Evolutionary conservation across 208 protist species (phyloP).

Genomic region (Acanthamoeba healyi): DNA sequence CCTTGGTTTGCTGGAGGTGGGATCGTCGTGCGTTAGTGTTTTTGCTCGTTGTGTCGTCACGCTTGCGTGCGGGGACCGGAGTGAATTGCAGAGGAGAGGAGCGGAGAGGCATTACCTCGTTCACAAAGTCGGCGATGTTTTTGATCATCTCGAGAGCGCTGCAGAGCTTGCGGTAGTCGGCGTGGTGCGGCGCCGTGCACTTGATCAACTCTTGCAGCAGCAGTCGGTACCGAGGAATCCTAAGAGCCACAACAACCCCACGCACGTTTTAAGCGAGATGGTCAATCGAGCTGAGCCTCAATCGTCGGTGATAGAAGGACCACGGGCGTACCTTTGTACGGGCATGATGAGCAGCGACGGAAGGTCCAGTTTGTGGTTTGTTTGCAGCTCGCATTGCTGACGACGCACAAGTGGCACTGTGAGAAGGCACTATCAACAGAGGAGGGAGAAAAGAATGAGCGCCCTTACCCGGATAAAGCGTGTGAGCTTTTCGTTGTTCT

Average conservation of each 20-base stretch:
- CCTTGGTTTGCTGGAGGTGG: not conserved
- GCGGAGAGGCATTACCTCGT: not conserved
- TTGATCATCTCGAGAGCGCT: constrained; percentile 27
- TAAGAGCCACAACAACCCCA: not conserved
- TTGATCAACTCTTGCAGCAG: constrained; percentile 37
- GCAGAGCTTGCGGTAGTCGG: constrained; percentile 23
- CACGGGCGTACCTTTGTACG: constrained; percentile 8
- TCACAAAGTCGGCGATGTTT: constrained; percentile 58
- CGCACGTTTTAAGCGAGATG: too few relatives aligned
- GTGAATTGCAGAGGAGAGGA: not conserved
- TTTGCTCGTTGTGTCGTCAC: too few relatives aligned
- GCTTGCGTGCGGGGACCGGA: too few relatives aligned
- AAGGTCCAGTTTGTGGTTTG: not conserved
- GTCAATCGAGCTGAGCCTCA: too few relatives aligned
- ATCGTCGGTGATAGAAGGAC: too few relatives aligned
- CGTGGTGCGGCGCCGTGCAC: constrained; percentile 4
- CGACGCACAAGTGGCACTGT: too few relatives aligned
- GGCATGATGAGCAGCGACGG: constrained; percentile 46
- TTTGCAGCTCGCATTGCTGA: not conserved
- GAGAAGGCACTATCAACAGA: too few relatives aligned
- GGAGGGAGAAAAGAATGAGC: too few relatives aligned
- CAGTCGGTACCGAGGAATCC: constrained; percentile 1
- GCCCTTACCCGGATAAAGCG: constrained; percentile 3
- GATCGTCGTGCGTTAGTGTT: too few relatives aligned
- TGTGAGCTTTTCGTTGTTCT: constrained; percentile 26